Evolutionary conservation across 208 protist genomes (phyloP).

Genomic region (Crithidia mellificae): DNA sequence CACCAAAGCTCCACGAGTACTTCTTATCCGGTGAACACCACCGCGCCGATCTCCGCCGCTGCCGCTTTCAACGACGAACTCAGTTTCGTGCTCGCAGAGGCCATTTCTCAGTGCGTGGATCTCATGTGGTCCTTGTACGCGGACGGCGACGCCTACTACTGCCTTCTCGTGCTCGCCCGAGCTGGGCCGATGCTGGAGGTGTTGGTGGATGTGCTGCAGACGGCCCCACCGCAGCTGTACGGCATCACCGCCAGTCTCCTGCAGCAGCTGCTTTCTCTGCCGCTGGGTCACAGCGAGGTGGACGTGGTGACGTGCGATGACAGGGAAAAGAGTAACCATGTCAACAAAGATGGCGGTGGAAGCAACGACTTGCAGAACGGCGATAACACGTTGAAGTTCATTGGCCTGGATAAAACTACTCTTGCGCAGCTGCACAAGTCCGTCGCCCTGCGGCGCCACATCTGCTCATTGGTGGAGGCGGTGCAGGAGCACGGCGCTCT

Average conservation of each 20-base stretch:
- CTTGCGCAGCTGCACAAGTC: slow-evolving; percentile 23
- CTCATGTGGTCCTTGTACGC: slow-evolving; percentile 69
- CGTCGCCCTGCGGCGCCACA: slow-evolving; percentile 46
- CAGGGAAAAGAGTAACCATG: neutral
- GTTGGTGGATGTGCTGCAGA: slow-evolving; percentile 54
- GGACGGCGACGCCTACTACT: slow-evolving; percentile 74
- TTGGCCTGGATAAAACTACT: slow-evolving; percentile 10
- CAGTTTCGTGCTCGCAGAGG: slow-evolving; percentile 58
- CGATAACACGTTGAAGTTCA: no score
- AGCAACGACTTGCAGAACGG: no score
- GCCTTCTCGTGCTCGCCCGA: slow-evolving; percentile 63
- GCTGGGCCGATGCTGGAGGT: slow-evolving; percentile 55
- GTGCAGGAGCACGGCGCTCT: slow-evolving; percentile 44
- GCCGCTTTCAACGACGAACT: slow-evolving; percentile 59
- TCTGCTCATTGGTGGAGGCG: slow-evolving; percentile 44
- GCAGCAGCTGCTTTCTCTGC: slow-evolving; percentile 51
- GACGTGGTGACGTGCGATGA: slow-evolving; percentile 1
- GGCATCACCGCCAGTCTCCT: slow-evolving; percentile 54
- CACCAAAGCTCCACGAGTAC: neutral
- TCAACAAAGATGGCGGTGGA: no score
- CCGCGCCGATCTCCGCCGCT: neutral
- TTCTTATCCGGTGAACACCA: no score
- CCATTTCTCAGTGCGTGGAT: slow-evolving; percentile 67
- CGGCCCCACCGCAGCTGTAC: slow-evolving; percentile 58
- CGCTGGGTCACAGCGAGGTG: slow-evolving; percentile 46